A percentile compares a stretch with the other conserved stretches of the same genome.
These are phyloP conservation scores for Coemansia sp. DNA, from an alignment of 192 early-diverging fungal genomes.

Conservation along the genomic window DNA sequence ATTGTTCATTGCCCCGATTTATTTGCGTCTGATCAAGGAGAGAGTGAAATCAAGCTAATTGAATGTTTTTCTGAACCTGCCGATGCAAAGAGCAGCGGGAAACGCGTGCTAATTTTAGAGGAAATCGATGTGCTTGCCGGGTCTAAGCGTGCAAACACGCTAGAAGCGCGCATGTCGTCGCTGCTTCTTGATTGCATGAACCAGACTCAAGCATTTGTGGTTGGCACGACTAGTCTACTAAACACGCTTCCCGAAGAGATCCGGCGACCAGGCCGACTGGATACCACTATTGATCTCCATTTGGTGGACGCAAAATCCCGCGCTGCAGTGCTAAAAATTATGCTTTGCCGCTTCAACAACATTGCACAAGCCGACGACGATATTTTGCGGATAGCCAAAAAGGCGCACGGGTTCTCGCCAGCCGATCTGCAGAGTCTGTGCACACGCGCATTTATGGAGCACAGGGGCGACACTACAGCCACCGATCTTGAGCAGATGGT, in stretches of 20 bases:
- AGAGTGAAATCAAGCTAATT: constrained; percentile 35
- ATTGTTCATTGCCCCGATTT: constrained; percentile 47
- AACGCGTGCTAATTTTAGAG: constrained; percentile 36
- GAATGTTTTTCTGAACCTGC: constrained; percentile 18
- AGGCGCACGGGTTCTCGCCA: constrained; percentile 68
- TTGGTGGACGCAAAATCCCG: constrained; percentile 26
- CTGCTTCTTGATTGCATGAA: constrained; percentile 41
- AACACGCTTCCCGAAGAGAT: constrained; percentile 31
- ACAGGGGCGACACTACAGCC: constrained; percentile 14
- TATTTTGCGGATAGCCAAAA: constrained; percentile 24
- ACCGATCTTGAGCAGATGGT: constrained; percentile 25
- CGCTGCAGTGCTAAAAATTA: constrained; percentile 33
- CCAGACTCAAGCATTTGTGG: constrained; percentile 30
- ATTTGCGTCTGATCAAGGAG: constrained; percentile 44
- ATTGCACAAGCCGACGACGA: constrained; percentile 14
- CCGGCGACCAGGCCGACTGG: constrained; percentile 33
- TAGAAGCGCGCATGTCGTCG: constrained; percentile 48
- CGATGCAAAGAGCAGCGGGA: not conserved
- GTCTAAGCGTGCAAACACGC: constrained; percentile 22
- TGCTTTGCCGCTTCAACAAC: constrained; percentile 34
- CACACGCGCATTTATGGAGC: constrained; percentile 53
- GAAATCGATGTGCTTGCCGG: constrained; percentile 48
- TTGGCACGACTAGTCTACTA: constrained; percentile 36
- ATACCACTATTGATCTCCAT: constrained; percentile 29
- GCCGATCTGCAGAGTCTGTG: constrained; percentile 77